phyloP scores from a whole-genome alignment of 2,329 filamentous ascomycete species.

The Curvularia eragrostidis region DNA sequence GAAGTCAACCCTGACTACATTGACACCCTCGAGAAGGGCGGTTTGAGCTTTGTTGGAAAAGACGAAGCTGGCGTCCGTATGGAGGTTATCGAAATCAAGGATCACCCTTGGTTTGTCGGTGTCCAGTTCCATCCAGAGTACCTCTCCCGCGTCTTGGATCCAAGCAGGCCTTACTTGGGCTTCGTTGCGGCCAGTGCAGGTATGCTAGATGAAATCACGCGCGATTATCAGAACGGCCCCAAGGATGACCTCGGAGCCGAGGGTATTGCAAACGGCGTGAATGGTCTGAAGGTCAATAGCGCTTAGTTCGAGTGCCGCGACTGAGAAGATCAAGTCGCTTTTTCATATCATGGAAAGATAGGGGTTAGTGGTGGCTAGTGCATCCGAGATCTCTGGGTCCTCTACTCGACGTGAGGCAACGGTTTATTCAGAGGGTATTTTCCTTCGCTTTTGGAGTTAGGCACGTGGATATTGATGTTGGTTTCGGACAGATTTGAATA shows the following conservation, averaged over 20 bases:
- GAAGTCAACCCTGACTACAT: slow-evolving; percentile 87
- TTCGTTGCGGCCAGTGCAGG: slow-evolving; percentile 82
- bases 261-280: slow-evolving; percentile 34
- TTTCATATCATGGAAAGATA: neutral
- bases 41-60: slow-evolving; percentile 78
- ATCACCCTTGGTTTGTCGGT: slow-evolving; percentile 84
- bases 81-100: slow-evolving; percentile 82
- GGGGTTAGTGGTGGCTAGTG: neutral
- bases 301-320: slow-evolving; percentile 10
- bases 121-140: slow-evolving; percentile 94
- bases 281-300: slow-evolving; percentile 30
- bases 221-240: slow-evolving; percentile 33
- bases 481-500: neutral
- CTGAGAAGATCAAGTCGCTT: neutral
- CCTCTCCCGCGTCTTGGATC: slow-evolving; percentile 74
- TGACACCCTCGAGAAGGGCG: slow-evolving; percentile 69
- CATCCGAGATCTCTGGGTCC: neutral
- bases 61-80: slow-evolving; percentile 79
- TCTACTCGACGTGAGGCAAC: neutral
- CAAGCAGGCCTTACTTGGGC: slow-evolving; percentile 78
- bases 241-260: slow-evolving; percentile 23
- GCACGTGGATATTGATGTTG: neutral
- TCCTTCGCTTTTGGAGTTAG: neutral
- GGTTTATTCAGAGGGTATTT: neutral
- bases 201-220: slow-evolving; percentile 61